phyloP scores from a whole-genome alignment of 208 protist species.

The Leptomonas pyrrhocoris region DNA sequence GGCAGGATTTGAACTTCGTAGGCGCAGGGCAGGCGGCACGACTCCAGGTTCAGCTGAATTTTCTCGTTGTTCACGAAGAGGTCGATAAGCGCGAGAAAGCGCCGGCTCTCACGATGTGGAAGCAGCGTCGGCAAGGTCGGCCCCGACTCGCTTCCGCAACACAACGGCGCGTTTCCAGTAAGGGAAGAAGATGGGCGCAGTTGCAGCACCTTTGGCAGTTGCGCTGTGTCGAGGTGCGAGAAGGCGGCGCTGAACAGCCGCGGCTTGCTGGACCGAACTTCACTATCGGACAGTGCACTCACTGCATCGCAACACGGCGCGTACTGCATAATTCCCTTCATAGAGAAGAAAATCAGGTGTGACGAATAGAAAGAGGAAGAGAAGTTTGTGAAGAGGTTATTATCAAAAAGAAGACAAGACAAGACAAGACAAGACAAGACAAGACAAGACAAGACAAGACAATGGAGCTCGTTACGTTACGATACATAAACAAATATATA shows the following conservation, averaged over 20 bases:
- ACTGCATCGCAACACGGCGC: constrained; percentile 1
- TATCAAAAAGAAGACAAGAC: not conserved
- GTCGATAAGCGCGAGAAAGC: constrained; percentile 23
- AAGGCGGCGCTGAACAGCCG: not conserved
- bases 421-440: not conserved
- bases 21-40: constrained; percentile 24
- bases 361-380: not conserved
- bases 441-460: not conserved
- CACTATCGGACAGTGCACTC: not conserved
- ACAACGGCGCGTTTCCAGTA: not conserved
- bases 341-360: not conserved
- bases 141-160: not conserved
- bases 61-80: constrained; percentile 18
- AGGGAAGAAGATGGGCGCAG: not conserved
- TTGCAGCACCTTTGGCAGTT: not conserved
- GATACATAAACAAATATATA: too few species aligned
- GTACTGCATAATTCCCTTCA: constrained; percentile 1
- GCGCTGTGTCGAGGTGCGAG: not conserved
- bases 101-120: not conserved
- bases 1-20: constrained; percentile 18
- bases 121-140: not conserved
- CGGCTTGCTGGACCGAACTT: not conserved
- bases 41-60: constrained; percentile 17
- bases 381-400: not conserved
- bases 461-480: not conserved